These are phyloP conservation scores for Salix suchowensis DNA, from an alignment of 345 rosid genomes.

Conservation along the genomic window DNA sequence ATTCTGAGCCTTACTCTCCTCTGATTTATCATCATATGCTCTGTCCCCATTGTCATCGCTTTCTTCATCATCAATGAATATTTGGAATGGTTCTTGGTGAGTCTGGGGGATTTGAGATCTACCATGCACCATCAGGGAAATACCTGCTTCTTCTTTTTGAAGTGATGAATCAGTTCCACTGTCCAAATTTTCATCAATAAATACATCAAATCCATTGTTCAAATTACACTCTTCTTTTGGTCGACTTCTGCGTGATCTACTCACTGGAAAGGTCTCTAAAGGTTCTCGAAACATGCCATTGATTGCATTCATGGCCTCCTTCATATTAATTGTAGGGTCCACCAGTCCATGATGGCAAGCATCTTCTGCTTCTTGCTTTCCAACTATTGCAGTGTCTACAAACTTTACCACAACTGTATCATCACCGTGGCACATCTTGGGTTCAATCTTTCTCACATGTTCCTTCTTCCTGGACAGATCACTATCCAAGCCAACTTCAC, in stretches of 20 bases:
- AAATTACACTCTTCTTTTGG: conserved; percentile 29
- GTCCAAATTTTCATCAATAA: conserved; percentile 45
- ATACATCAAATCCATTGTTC: conserved; percentile 45
- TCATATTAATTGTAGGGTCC: conserved; percentile 81
- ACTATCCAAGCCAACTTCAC: not conserved
- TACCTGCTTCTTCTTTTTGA: conserved; percentile 24
- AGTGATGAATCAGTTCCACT: conserved; percentile 12
- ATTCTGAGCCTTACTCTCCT: conserved; percentile 20
- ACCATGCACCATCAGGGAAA: conserved; percentile 9
- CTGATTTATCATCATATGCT: conserved; percentile 27
- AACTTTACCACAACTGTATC: conserved; percentile 53
- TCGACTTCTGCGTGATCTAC: conserved; percentile 36
- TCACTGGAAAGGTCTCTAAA: conserved; percentile 49
- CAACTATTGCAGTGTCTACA: conserved; percentile 66
- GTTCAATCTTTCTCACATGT: conserved; percentile 11
- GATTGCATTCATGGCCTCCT: conserved; percentile 82
- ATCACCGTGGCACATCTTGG: conserved; percentile 24
- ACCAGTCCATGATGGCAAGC: conserved; percentile 84
- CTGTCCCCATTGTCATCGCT: conserved; percentile 29
- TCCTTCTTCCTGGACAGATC: conserved; percentile 4
- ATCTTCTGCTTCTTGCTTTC: conserved; percentile 69
- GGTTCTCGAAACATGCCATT: conserved; percentile 87
- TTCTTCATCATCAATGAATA: conserved; percentile 59
- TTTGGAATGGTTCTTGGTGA: conserved; percentile 45
- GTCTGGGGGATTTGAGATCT: conserved; percentile 26